Evolutionary conservation across 73 alveolate species (phyloP).

Genomic region (Paramecium pentaurelia): DNA sequence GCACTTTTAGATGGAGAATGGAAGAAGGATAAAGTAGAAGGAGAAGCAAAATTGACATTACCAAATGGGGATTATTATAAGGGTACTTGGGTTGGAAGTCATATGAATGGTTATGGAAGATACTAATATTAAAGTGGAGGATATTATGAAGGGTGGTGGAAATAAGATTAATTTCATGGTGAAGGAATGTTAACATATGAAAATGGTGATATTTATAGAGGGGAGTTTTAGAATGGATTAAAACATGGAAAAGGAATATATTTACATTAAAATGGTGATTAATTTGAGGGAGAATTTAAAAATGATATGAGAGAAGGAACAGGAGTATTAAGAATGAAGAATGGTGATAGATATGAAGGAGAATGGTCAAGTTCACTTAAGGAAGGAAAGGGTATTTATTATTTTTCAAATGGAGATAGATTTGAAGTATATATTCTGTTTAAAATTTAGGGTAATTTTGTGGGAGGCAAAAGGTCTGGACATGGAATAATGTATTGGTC

Average conservation of each 20-base stretch:
- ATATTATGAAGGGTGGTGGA: conserved; percentile 71
- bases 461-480: conserved; percentile 22
- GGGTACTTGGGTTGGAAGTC: conserved; percentile 7
- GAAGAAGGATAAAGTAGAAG: conserved; percentile 56
- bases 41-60: conserved; percentile 15
- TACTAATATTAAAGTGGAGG: conserved; percentile 25
- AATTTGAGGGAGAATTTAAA: conserved; percentile 60
- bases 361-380: conserved; percentile 35
- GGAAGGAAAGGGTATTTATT: conserved; percentile 7
- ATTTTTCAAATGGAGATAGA: conserved; percentile 16
- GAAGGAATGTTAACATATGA: conserved; percentile 88
- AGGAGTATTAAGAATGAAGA: conserved; percentile 57
- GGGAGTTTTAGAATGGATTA: conserved; percentile 70
- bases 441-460: background rate
- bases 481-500: conserved; percentile 45
- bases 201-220: conserved; percentile 88
- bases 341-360: conserved; percentile 60
- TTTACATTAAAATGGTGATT: conserved; percentile 55
- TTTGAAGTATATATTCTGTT: background rate
- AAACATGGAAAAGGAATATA: conserved; percentile 64
- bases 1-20: conserved; percentile 51
- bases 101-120: conserved; percentile 30
- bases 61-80: conserved; percentile 11
- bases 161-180: conserved; percentile 79
- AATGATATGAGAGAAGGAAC: conserved; percentile 52